Evolutionary conservation across 495 filamentous ascomycete genomes (phyloP).

Genomic region (Penicillium waksmanii): DNA sequence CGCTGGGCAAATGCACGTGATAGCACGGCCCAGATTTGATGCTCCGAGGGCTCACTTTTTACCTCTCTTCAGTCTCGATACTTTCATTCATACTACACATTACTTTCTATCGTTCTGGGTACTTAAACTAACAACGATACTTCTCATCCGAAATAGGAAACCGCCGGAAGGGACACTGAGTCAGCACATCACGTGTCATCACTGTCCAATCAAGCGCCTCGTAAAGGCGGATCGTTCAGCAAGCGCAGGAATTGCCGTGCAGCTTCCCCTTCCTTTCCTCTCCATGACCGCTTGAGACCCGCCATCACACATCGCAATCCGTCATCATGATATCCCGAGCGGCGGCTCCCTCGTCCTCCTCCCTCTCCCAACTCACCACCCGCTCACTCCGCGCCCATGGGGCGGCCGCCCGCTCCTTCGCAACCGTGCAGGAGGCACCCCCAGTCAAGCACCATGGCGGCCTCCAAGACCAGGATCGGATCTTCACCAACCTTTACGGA

Average conservation of each 20-base stretch:
- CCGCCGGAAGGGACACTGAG: constrained; percentile 19
- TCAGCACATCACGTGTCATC: constrained; percentile 38
- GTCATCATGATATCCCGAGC: constrained; percentile 57
- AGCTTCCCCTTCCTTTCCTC: constrained; percentile 36
- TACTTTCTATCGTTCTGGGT: no score
- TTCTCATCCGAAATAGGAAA: constrained; percentile 13
- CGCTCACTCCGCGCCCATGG: constrained; percentile 57
- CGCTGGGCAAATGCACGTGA: no score
- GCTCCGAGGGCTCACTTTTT: no score
- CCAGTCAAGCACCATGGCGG: constrained; percentile 79
- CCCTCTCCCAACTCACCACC: constrained; percentile 58
- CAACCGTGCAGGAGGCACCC: constrained; percentile 84
- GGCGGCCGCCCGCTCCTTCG: constrained; percentile 68
- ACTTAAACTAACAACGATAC: not conserved
- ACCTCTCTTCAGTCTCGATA: no score
- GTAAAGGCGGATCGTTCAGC: constrained; percentile 54
- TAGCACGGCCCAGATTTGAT: no score
- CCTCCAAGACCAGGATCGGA: constrained; percentile 91
- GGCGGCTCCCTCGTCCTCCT: constrained; percentile 50
- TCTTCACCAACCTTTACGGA: constrained; percentile 97
- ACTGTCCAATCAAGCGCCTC: constrained; percentile 39
- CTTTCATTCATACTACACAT: no score
- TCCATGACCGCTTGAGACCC: constrained; percentile 33
- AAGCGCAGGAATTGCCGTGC: constrained; percentile 49
- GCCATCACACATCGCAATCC: constrained; percentile 35